Conservation (phyloP, 306 rosid genomes). For the Sechiopsis laciniata region DNA sequence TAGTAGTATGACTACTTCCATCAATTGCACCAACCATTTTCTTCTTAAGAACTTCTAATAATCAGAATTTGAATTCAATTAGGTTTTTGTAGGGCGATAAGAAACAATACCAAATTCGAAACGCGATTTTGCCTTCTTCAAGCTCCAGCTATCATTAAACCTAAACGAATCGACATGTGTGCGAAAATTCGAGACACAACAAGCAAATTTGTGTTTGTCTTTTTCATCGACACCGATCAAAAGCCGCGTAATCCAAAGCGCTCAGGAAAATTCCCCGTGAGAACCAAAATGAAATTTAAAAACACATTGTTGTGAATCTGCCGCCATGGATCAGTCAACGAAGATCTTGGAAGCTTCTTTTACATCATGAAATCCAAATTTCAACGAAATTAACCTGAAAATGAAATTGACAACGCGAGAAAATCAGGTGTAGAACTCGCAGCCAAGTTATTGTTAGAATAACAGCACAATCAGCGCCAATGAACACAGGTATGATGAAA, state of each 20-base stretch:
- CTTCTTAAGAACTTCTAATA: not conserved
- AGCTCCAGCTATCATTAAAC: not conserved
- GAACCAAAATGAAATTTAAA: not conserved
- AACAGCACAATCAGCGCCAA: not conserved
- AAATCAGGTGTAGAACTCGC: not conserved
- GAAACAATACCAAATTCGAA: not conserved
- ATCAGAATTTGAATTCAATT: constrained; percentile 6
- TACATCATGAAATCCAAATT: not conserved
- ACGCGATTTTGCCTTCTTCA: not conserved
- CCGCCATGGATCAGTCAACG: constrained; percentile 2
- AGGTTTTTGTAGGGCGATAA: not conserved
- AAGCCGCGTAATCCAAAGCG: constrained; percentile 6
- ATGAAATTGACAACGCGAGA: not conserved
- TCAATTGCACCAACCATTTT: constrained; percentile 43
- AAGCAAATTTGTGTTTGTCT: not conserved
- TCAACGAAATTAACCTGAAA: not conserved
- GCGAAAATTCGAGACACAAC: not conserved
- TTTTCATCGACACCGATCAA: constrained; percentile 9
- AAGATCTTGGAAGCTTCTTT: constrained; percentile 9
- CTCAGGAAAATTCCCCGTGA: not conserved
- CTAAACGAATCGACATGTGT: not conserved
- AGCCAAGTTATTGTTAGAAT: not conserved
- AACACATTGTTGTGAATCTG: not conserved
- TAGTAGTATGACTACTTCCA: constrained; percentile 26
- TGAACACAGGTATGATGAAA: not conserved